Conservation (phyloP, 2,329 filamentous ascomycete species). For the Aureobasidium lini region DNA sequence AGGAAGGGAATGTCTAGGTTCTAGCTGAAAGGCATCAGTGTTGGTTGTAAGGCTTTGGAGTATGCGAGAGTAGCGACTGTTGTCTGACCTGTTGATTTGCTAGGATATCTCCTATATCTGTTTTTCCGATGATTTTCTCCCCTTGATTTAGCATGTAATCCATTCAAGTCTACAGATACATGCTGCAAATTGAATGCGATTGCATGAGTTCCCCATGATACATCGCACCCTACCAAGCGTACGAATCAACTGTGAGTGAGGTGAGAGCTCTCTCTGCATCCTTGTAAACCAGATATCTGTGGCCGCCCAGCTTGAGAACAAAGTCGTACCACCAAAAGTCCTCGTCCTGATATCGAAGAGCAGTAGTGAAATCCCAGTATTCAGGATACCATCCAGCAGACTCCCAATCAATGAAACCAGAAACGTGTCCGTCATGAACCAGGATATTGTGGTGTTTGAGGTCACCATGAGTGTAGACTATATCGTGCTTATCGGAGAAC, state of each 20-base stretch:
- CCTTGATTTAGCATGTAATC: too few relatives aligned
- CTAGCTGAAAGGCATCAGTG: too few relatives aligned
- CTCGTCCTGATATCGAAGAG: conserved; percentile 1
- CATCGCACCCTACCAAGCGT: background rate
- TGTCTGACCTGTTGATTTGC: too few relatives aligned
- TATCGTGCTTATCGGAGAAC: background rate
- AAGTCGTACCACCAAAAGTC: background rate
- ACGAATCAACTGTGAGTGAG: background rate
- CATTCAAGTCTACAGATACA: too few relatives aligned
- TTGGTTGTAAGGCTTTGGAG: too few relatives aligned
- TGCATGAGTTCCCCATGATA: too few relatives aligned
- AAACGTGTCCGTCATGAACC: conserved; percentile 33
- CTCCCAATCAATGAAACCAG: conserved; percentile 43
- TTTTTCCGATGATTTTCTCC: too few relatives aligned
- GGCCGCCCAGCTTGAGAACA: background rate
- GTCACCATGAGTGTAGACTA: conserved; percentile 46
- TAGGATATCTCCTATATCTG: too few relatives aligned
- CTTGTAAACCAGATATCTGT: background rate
- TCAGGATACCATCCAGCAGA: conserved; percentile 40
- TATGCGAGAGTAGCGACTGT: too few relatives aligned
- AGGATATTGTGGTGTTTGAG: conserved; percentile 41
- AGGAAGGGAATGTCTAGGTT: too few relatives aligned
- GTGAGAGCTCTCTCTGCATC: background rate
- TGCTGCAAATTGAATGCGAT: too few relatives aligned
- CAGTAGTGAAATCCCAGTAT: conserved; percentile 41